Conservation (phyloP, 2,329 filamentous ascomycete species). For the Aspergillus pseudoglaucus region DNA sequence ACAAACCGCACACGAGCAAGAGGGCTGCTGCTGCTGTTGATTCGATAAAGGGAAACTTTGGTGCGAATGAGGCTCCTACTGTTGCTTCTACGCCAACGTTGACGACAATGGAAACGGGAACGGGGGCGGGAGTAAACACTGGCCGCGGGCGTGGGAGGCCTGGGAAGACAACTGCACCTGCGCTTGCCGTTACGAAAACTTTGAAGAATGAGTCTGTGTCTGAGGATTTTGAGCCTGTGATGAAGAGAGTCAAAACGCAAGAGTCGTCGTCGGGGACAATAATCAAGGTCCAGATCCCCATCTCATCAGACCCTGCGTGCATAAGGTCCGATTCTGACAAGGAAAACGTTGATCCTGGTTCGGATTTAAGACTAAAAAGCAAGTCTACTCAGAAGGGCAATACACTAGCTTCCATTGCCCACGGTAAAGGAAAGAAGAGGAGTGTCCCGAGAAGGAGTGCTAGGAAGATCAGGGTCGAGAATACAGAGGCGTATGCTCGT, state of each 20-base stretch:
- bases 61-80: neutral
- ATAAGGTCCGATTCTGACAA: neutral
- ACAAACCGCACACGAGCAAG: neutral
- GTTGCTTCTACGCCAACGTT: neutral
- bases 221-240: neutral
- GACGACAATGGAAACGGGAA: neutral
- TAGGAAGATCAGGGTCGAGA: neutral
- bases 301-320: neutral
- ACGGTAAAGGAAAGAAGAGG: too few relatives aligned
- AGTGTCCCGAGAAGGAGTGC: too few relatives aligned
- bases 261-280: neutral
- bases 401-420: too few relatives aligned
- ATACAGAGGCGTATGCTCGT: neutral
- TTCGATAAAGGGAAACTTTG: neutral
- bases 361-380: neutral
- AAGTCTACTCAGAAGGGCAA: too few relatives aligned
- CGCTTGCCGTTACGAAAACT: neutral
- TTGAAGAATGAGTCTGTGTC: neutral
- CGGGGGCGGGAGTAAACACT: neutral
- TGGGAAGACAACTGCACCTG: neutral
- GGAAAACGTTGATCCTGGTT: neutral
- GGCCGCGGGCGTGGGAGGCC: neutral
- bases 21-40: neutral
- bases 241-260: neutral
- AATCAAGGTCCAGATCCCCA: neutral